phyloP scores from a whole-genome alignment of 2,329 filamentous ascomycete genomes.

The Trichoderma guizhouense region DNA sequence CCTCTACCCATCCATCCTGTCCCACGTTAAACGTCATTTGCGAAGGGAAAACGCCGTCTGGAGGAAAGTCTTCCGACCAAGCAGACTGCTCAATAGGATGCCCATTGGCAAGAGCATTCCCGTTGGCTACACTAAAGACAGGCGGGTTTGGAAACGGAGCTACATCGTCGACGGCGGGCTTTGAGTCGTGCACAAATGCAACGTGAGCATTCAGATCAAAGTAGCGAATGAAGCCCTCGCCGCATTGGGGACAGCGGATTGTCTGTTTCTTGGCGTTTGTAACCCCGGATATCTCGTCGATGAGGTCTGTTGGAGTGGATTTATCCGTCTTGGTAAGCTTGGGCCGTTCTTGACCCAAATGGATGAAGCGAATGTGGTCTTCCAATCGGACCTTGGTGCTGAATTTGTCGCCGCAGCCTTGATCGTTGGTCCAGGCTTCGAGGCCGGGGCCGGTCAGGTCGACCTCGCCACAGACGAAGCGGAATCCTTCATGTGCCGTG shows the following conservation, averaged over 20 bases:
- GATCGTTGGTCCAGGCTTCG: conserved; percentile 58
- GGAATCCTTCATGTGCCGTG: conserved; percentile 70
- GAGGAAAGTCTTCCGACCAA: conserved; percentile 26
- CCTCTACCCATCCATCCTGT: conserved; percentile 43
- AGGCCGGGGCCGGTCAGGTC: conserved; percentile 58
- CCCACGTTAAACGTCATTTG: conserved; percentile 31
- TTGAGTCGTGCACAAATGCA: conserved; percentile 27
- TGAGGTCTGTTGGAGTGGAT: conserved; percentile 28
- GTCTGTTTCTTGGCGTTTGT: conserved; percentile 40
- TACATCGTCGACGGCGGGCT: not conserved
- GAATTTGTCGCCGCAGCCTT: conserved; percentile 73
- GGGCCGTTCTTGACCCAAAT: conserved; percentile 60
- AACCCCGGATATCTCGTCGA: conserved; percentile 44
- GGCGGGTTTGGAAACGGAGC: conserved; percentile 9
- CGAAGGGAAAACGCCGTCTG: conserved; percentile 36
- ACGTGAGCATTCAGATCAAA: conserved; percentile 50
- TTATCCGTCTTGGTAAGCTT: conserved; percentile 25
- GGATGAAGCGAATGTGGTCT: conserved; percentile 79
- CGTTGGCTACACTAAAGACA: conserved; percentile 23
- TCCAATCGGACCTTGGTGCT: conserved; percentile 74
- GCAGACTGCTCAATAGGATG: conserved; percentile 11
- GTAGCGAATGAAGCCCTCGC: conserved; percentile 46
- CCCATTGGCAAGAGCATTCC: conserved; percentile 12
- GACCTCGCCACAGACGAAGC: conserved; percentile 74
- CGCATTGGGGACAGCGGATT: conserved; percentile 46